A percentile compares a stretch with the other conserved stretches of the same genome.
phyloP scores from a whole-genome alignment of 129 eudicot genomes.

The Tagetes erecta region DNA sequence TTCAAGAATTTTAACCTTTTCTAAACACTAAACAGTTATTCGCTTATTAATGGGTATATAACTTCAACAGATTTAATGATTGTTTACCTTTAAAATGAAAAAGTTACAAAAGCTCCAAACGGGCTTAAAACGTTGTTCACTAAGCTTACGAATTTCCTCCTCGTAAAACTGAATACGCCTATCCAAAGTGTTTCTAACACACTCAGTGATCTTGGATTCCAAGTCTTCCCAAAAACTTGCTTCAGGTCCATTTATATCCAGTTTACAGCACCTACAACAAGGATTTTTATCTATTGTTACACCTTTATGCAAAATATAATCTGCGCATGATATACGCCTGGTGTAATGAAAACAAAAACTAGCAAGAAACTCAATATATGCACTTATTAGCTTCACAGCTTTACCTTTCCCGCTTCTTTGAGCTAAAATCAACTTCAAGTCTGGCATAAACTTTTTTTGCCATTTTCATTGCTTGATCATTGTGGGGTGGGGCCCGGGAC shows the following conservation, averaged over 20 bases:
- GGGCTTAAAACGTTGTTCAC: conserved; percentile 96
- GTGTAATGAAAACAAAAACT: not conserved
- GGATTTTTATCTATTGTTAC: conserved; percentile 15
- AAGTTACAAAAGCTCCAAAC: conserved; percentile 98
- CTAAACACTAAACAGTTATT: conserved; percentile 6
- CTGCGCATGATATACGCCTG: not conserved
- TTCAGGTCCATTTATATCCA: conserved; percentile 83
- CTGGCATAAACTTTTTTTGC: conserved; percentile 93
- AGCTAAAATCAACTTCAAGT: conserved; percentile 96
- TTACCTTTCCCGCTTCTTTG: conserved; percentile 96
- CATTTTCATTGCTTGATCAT: conserved; percentile 93
- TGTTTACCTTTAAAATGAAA: conserved; percentile 81
- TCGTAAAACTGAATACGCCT: conserved; percentile 91
- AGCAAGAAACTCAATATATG: not conserved
- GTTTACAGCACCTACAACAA: conserved; percentile 82
- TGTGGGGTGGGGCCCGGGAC: conserved; percentile 85
- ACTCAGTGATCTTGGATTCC: conserved; percentile 85
- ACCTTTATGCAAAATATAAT: not conserved
- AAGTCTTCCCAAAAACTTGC: conserved; percentile 88
- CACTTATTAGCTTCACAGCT: conserved; percentile 6
- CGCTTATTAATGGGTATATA: conserved; percentile 14
- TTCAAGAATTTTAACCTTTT: conserved; percentile 18
- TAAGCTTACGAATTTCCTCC: conserved; percentile 96
- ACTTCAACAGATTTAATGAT: not conserved
- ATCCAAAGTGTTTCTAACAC: conserved; percentile 84